Base-by-base conservation (phyloP, 352 stramenopile genomes). In the Globisporangium rhizosaccharum region DNA sequence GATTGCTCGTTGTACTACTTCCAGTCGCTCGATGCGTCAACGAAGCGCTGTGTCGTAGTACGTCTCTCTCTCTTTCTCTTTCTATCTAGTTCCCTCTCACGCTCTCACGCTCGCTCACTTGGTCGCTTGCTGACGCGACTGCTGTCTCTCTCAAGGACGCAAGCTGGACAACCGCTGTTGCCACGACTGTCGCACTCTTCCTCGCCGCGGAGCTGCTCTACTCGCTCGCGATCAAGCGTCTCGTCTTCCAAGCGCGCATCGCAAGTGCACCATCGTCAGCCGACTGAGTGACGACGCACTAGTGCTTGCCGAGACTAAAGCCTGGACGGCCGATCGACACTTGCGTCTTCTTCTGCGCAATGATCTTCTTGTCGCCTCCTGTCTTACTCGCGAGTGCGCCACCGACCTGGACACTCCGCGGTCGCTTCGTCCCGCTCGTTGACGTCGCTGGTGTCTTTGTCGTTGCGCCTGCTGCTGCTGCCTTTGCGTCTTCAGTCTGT, bases 241-340 rank as follows among this genome's bases (percentile, higher is more conserved):
- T 80, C 15, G 59, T 75, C 3, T 48, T 51, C 20, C 36, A 60
- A 41, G 49, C 52, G 12, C 52, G 53, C 33, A 18, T 37, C 9
- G 18, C 41, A 47, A 9, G 2, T 23, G 41, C 20, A 51, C 12
- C 26, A 28, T 49, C 44, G 44, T 49, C 44, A 26, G 44, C 17
- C 44, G n/a, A 49, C 20, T 49, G 10, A 39, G 33, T 12, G 33
- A 39, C 10, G 33, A 5, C 11, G 44, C n/a, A 10, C 44, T 84
- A 88, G n/a, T 71, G 79, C 45, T 79, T 81, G n/a, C 81, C 81
- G 41, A 92, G 75, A 47, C 81, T 92, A 56, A 92, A 92, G 0
- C 83, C 83, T 12, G 83, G 83, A n/a, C 83, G 75, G 1, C 83
- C 83, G 20, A 92, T 92, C 33, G 80, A 74, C 10, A 92, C 82